Conservation (phyloP, 148 eudicot species). For the Rhododendron williamsianum region DNA sequence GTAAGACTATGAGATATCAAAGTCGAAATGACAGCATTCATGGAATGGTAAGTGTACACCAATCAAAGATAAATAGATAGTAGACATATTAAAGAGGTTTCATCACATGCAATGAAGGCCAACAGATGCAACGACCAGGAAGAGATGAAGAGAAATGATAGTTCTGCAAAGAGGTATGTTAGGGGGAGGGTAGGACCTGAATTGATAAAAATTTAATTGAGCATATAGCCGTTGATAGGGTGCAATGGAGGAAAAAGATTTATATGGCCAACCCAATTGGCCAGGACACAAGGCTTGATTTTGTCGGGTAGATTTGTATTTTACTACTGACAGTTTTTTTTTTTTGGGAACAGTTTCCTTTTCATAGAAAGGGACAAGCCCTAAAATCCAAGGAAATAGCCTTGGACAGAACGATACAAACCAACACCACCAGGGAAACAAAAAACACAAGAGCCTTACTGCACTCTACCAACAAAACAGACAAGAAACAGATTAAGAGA, state of each 20-base stretch:
- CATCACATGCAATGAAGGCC: background rate
- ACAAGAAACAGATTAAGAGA: too few relatives aligned
- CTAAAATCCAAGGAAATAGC: too few relatives aligned
- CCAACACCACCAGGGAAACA: too few relatives aligned
- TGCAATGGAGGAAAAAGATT: background rate
- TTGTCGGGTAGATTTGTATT: background rate
- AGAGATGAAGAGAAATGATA: background rate
- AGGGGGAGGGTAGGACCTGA: background rate
- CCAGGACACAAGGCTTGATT: background rate
- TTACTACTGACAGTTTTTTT: background rate
- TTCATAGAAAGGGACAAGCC: too few relatives aligned
- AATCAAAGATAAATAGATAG: background rate
- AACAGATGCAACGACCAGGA: background rate
- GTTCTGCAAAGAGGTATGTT: background rate
- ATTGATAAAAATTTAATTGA: background rate
- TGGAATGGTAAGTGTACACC: background rate
- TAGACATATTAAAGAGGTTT: background rate
- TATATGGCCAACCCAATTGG: background rate
- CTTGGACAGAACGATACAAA: too few relatives aligned
- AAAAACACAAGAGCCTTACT: too few relatives aligned
- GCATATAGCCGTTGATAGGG: background rate
- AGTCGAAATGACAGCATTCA: background rate
- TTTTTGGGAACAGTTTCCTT: too few relatives aligned
- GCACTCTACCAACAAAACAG: too few relatives aligned
- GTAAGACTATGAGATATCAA: background rate